Percentiles rank a stretch among this genome's conserved stretches.
phyloP scores from a whole-genome alignment of 1,284 basidiomycete genomes.

The Sanghuangporus baumii region DNA sequence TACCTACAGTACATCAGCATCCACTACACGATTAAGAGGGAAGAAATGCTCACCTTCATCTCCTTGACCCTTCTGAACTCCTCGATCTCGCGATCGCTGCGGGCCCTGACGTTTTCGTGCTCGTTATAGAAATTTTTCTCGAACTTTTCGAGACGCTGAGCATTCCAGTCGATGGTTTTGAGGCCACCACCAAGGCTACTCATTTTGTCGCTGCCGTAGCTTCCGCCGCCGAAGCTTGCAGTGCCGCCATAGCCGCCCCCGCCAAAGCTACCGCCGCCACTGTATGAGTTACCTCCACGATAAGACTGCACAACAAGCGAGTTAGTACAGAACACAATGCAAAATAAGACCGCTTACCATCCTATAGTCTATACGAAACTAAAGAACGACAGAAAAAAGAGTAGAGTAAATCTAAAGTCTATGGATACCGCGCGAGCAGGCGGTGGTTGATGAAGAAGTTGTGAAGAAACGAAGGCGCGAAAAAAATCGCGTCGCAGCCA shows the following conservation, averaged over 20 bases:
- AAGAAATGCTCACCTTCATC: slow-evolving; percentile 61
- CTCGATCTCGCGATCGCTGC: slow-evolving; percentile 81
- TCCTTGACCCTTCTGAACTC: slow-evolving; percentile 84
- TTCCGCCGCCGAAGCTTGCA: slow-evolving; percentile 38
- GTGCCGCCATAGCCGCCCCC: slow-evolving; percentile 30
- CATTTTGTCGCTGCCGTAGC: slow-evolving; percentile 73
- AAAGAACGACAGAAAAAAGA: slow-evolving; percentile 16
- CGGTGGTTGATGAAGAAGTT: slow-evolving; percentile 1
- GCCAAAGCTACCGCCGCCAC: slow-evolving; percentile 24
- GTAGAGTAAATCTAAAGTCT: slow-evolving; percentile 8
- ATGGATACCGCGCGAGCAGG: slow-evolving; percentile 5
- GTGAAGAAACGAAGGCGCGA: not conserved
- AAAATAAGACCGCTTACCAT: slow-evolving; percentile 3
- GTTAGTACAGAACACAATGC: not conserved
- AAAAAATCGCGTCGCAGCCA: not conserved
- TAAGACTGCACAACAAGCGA: not conserved
- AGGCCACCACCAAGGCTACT: slow-evolving; percentile 79
- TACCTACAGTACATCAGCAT: slow-evolving; percentile 44
- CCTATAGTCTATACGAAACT: slow-evolving; percentile 30
- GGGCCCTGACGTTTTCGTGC: slow-evolving; percentile 78
- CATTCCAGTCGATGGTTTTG: slow-evolving; percentile 81
- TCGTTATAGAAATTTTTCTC: slow-evolving; percentile 99
- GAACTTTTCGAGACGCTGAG: slow-evolving; percentile 71
- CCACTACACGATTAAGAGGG: not conserved
- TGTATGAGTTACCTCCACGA: slow-evolving; percentile 23